A percentile compares a stretch with the other conserved stretches of the same genome.
Evolutionary conservation across 441 rosid species (phyloP).

Genomic region (Brassica hybrid): DNA sequence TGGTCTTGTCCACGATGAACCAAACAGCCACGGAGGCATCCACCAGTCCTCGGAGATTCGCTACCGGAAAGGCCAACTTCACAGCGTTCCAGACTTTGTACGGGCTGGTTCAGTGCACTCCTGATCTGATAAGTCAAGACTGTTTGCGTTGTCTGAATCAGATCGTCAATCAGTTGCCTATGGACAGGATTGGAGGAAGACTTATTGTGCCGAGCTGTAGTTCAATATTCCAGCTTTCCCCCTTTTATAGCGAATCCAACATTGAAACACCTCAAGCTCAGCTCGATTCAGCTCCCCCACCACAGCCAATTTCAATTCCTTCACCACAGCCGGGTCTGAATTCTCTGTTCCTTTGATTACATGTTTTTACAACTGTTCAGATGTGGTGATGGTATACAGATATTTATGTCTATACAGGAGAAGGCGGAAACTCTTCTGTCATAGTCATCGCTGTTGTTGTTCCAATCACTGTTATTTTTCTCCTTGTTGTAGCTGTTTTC

Average conservation of each 20-base stretch:
- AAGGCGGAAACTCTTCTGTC: not conserved
- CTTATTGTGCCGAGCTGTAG: not conserved
- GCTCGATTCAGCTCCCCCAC: not conserved
- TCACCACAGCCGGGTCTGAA: not conserved
- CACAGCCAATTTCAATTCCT: not conserved
- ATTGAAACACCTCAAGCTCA: not conserved
- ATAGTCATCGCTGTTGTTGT: constrained; percentile 1
- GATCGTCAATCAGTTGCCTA: too few relatives aligned
- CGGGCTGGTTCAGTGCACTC: too few relatives aligned
- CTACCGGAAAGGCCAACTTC: not conserved
- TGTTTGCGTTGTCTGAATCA: too few relatives aligned
- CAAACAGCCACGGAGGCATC: not conserved
- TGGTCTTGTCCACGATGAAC: not conserved
- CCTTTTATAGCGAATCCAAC: not conserved
- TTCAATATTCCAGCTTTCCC: not conserved
- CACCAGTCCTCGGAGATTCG: not conserved
- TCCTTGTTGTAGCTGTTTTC: not conserved
- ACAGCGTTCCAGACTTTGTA: too few relatives aligned
- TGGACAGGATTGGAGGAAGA: not conserved
- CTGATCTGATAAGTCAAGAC: too few relatives aligned
- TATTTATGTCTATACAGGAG: not conserved
- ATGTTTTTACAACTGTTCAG: not conserved
- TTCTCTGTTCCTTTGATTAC: not conserved
- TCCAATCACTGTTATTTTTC: not conserved
- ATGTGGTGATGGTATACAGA: not conserved